A percentile compares a stretch with the other conserved stretches of the same genome.
phyloP scores from a whole-genome alignment of 2,329 filamentous ascomycete genomes.

The Stromatinia cepivora region DNA sequence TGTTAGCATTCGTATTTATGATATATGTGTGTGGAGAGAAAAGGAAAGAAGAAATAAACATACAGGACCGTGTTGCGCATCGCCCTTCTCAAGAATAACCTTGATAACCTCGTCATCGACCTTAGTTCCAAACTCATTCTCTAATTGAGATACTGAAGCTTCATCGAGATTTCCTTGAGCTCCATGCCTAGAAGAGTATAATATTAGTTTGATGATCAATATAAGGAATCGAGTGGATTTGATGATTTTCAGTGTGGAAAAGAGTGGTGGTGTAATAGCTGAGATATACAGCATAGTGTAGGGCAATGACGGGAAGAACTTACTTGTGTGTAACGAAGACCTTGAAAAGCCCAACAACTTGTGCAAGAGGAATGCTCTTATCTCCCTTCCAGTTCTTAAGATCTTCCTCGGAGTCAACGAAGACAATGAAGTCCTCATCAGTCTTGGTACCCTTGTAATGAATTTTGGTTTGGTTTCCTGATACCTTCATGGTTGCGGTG shows the following conservation, averaged over 20 bases:
- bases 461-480: conserved; percentile 60
- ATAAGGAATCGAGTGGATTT: not conserved
- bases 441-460: conserved; percentile 69
- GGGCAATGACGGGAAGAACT: conserved; percentile 42
- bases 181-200: conserved; percentile 64
- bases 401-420: conserved; percentile 59
- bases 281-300: not conserved
- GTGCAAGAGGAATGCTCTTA: conserved; percentile 72
- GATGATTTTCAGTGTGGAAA: not conserved
- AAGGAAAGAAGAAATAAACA: conserved; percentile 33
- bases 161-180: conserved; percentile 75
- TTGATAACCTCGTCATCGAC: conserved; percentile 79
- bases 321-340: conserved; percentile 89
- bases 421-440: conserved; percentile 66
- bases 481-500: conserved; percentile 51
- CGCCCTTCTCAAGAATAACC: conserved; percentile 77
- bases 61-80: conserved; percentile 62
- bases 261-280: not conserved
- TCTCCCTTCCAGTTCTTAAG: conserved; percentile 83
- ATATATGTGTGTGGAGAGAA: not conserved
- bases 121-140: conserved; percentile 83
- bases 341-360: conserved; percentile 87
- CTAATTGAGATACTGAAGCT: conserved; percentile 72
- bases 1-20: conserved; percentile 24
- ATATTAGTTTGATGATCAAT: conserved; percentile 10